Evolutionary conservation across 2,329 filamentous ascomycete species (phyloP), one percentile per base, ranked within the genome.

Genomic region (Talaromyces marneffei): DNA sequence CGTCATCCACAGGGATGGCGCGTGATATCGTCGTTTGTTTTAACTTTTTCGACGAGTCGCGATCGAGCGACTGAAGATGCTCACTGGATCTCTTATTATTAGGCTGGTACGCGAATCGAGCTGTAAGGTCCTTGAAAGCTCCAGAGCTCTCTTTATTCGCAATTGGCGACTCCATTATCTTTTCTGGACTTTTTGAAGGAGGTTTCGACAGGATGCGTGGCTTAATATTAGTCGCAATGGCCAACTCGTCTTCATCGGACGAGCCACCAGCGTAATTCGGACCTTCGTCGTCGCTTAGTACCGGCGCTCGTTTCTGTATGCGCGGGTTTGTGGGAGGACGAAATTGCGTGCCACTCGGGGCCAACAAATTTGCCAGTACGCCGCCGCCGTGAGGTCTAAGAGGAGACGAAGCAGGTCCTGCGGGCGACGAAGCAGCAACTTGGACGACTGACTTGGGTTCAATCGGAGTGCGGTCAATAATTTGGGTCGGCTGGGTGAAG

Each of bases 361-460:
- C 89, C 79, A 95, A 88, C 48, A 85, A 76, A 64, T 80, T 86
- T 23, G 82, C 84, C 46, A 88, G 69, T 33, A 80, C 73, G 48
- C 78, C 78, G 68, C 72, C 71, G 66, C 70, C 6, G 20, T 46
- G 68, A 67, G 67, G 70, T 59, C 71, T 72, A 37, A 75, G 72
- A n/a, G 77, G 73, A 37, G 78, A 73, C 25, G 73, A 70, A 14
- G 77, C 72, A n/a, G 78, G 74, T 62, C 83, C 83, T 61, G 87
- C 82, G 1, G 92, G 92, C 0, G 93, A 97, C 2, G 92, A 97
- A n/a, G 91, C 90, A 31, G 88, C 87, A 2, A 97, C 92, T 73
- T 96, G 92, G 60, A 97, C 79, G 56, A 82, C 71, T 39, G 80
- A 72, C 59, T 69, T 64, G 61, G 66, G 69, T 1, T 69, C 67